Evolutionary conservation across 345 rosid species (phyloP).

Genomic region (Noccaea caerulescens): DNA sequence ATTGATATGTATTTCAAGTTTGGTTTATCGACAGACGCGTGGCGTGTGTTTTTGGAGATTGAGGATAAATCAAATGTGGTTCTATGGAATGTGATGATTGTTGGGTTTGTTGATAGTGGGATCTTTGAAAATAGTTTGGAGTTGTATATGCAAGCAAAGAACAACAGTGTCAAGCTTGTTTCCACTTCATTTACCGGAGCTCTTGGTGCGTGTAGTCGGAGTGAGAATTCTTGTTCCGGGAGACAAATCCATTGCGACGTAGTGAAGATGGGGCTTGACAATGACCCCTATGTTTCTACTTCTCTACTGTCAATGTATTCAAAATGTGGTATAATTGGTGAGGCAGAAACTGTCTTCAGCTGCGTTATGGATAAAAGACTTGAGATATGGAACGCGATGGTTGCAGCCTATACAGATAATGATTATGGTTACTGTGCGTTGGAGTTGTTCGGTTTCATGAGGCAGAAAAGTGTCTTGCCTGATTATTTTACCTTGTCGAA

Average conservation of each 20-base stretch:
- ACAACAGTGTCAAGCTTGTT: conserved; percentile 50
- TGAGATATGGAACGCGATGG: conserved; percentile 76
- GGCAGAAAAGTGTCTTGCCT: conserved; percentile 38
- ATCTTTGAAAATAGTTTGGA: conserved; percentile 63
- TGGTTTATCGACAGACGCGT: conserved; percentile 51
- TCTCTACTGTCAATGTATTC: conserved; percentile 76
- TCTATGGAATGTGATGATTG: conserved; percentile 82
- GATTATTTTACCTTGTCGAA: conserved; percentile 68
- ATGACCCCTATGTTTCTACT: conserved; percentile 61
- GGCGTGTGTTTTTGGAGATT: conserved; percentile 52
- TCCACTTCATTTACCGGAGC: conserved; percentile 59
- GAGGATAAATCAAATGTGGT: conserved; percentile 63
- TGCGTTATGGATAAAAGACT: conserved; percentile 49
- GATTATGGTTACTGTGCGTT: conserved; percentile 50
- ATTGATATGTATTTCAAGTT: conserved; percentile 60
- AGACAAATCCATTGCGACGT: conserved; percentile 68
- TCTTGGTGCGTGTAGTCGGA: conserved; percentile 59
- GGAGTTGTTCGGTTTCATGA: conserved; percentile 56
- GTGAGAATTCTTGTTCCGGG: conserved; percentile 57
- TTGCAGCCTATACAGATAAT: conserved; percentile 64
- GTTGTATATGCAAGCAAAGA: conserved; percentile 57
- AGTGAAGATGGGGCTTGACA: conserved; percentile 62
- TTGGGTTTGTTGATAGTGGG: conserved; percentile 59
- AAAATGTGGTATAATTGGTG: conserved; percentile 56
- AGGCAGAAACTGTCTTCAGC: conserved; percentile 59